phyloP scores from a whole-genome alignment of 2,329 filamentous ascomycete genomes.

The Magnaporthales sp. region DNA sequence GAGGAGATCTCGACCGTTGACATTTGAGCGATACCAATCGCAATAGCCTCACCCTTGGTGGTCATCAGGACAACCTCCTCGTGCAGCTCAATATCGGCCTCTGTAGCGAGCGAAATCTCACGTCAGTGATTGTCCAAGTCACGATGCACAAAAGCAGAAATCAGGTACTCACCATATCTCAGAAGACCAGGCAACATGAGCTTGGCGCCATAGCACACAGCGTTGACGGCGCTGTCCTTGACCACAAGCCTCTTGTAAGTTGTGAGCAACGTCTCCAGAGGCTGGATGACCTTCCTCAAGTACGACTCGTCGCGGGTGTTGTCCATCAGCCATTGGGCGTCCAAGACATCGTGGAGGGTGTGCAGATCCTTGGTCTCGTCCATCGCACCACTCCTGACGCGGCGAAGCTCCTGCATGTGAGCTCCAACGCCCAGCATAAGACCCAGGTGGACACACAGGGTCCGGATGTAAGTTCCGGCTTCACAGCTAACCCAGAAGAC shows the following conservation, averaged over 20 bases:
- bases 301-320: constrained; percentile 93
- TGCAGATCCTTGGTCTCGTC: constrained; percentile 83
- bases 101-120: background rate
- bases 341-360: constrained; percentile 88
- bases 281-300: constrained; percentile 82
- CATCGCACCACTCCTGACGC: constrained; percentile 92
- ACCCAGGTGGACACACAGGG: constrained; percentile 89
- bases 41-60: constrained; percentile 97
- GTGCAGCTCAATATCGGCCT: constrained; percentile 55
- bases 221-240: constrained; percentile 94
- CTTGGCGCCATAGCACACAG: constrained; percentile 97
- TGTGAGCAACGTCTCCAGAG: constrained; percentile 83
- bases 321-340: constrained; percentile 93
- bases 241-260: constrained; percentile 96
- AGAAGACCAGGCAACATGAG: constrained; percentile 96
- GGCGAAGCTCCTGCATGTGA: constrained; percentile 96
- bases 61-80: constrained; percentile 98
- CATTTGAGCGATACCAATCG: constrained; percentile 94
- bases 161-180: constrained; percentile 60
- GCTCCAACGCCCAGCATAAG: constrained; percentile 38
- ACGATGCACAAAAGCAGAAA: background rate
- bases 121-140: background rate
- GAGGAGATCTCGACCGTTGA: constrained; percentile 94
- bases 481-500: constrained; percentile 99
- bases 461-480: constrained; percentile 97